Conservation (phyloP, 768 basidiomycete genomes). For the Phanerochaete sordida region DNA sequence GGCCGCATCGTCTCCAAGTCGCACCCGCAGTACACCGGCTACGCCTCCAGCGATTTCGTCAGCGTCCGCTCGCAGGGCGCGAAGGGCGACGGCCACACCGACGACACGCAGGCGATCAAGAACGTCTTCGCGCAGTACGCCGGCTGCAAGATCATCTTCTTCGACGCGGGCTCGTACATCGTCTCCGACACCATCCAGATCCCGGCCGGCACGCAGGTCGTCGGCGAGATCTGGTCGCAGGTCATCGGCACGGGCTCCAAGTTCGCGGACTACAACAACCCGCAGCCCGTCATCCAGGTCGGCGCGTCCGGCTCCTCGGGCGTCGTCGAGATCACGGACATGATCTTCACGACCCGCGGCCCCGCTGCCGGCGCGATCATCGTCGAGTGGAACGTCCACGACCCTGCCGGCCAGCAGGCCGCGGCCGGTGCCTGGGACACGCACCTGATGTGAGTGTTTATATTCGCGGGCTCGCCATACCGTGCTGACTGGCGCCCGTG, state of each 20-base stretch:
- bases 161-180: slow-evolving; percentile 61
- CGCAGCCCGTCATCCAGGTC: slow-evolving; percentile 39
- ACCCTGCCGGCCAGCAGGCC: slow-evolving; percentile 44
- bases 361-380: slow-evolving; percentile 56
- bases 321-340: slow-evolving; percentile 41
- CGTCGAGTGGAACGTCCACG: slow-evolving; percentile 53
- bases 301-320: slow-evolving; percentile 36
- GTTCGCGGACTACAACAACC: slow-evolving; percentile 38
- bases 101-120: slow-evolving; percentile 69
- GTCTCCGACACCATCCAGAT: slow-evolving; percentile 44
- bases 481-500: not conserved
- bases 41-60: slow-evolving; percentile 62
- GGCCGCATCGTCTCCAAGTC: slow-evolving; percentile 59
- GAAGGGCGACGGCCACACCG: slow-evolving; percentile 66
- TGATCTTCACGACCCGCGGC: slow-evolving; percentile 40
- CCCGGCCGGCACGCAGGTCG: slow-evolving; percentile 42
- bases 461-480: not conserved
- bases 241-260: slow-evolving; percentile 41
- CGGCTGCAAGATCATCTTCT: slow-evolving; percentile 78
- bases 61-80: slow-evolving; percentile 62
- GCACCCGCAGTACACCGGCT: slow-evolving; percentile 58
- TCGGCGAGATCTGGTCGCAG: slow-evolving; percentile 49
- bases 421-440: slow-evolving; percentile 51
- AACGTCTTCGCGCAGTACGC: slow-evolving; percentile 60
- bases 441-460: slow-evolving; percentile 29